Percentiles rank a stretch among this genome's conserved stretches.
These are phyloP conservation scores for Sparassis latifolia DNA, from an alignment of 1,284 basidiomycete species.

Conservation along the genomic window DNA sequence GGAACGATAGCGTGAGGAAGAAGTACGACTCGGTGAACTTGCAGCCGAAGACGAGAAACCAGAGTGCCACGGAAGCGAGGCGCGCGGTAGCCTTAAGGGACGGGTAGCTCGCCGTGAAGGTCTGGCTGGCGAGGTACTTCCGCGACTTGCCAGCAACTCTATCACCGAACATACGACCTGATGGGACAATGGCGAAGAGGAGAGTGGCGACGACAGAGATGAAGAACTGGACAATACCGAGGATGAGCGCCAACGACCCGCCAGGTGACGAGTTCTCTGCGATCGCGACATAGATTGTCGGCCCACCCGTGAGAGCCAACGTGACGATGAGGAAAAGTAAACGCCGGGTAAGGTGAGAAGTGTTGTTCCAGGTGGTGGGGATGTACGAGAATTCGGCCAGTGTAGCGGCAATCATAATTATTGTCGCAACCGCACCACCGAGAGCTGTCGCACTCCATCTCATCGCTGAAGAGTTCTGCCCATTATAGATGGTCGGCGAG, in stretches of 20 bases:
- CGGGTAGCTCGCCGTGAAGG: slow-evolving; percentile 93
- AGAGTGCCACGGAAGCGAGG: slow-evolving; percentile 70
- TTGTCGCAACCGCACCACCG: slow-evolving; percentile 83
- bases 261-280: slow-evolving; percentile 52
- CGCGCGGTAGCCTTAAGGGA: slow-evolving; percentile 54
- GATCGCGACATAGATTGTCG: slow-evolving; percentile 86
- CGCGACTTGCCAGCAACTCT: slow-evolving; percentile 88
- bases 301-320: slow-evolving; percentile 80
- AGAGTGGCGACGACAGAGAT: slow-evolving; percentile 79
- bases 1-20: slow-evolving; percentile 91
- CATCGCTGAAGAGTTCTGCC: slow-evolving; percentile 60
- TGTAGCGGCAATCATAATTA: slow-evolving; percentile 92
- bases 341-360: slow-evolving; percentile 85
- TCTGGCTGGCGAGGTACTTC: slow-evolving; percentile 93
- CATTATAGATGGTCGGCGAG: slow-evolving; percentile 78
- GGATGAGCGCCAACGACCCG: slow-evolving; percentile 72
- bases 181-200: slow-evolving; percentile 83
- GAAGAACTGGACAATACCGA: slow-evolving; percentile 90
- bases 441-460: slow-evolving; percentile 85
- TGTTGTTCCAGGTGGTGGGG: slow-evolving; percentile 96
- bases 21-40: slow-evolving; percentile 95
- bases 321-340: slow-evolving; percentile 81
- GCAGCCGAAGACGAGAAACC: slow-evolving; percentile 89
- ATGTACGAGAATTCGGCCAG: slow-evolving; percentile 93
- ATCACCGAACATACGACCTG: slow-evolving; percentile 93